phyloP scores from a whole-genome alignment of 2,329 filamentous ascomycete species.

The Aurifilum marmelostoma region DNA sequence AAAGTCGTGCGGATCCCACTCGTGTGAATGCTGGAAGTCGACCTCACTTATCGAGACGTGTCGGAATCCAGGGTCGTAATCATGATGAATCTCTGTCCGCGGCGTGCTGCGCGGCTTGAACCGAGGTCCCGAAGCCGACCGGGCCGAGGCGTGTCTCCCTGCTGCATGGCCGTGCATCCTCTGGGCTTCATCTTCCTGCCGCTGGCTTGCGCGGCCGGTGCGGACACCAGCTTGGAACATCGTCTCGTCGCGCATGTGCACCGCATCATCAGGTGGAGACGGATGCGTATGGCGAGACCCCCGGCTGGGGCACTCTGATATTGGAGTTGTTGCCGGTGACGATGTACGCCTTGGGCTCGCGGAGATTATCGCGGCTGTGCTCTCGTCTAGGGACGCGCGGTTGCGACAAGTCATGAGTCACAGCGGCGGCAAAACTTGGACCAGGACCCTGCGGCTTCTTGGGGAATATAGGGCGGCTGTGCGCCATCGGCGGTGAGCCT shows the following conservation, averaged over 20 bases:
- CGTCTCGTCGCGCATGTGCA: neutral
- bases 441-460: neutral
- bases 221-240: neutral
- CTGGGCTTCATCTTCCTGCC: neutral
- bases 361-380: conserved; percentile 1
- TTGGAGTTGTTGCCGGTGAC: neutral
- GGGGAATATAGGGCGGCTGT: neutral
- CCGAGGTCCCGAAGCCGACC: neutral
- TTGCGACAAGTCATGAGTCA: neutral
- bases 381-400: neutral
- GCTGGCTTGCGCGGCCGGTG: neutral
- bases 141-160: neutral
- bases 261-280: neutral
- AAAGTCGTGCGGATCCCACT: conserved; percentile 4
- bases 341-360: conserved; percentile 5
- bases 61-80: conserved; percentile 1
- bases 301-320: neutral
- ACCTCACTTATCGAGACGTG: conserved; percentile 25
- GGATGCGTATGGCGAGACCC: neutral
- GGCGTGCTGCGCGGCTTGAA: conserved; percentile 1
- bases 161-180: neutral
- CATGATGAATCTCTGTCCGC: conserved; percentile 4
- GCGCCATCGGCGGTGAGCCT: neutral
- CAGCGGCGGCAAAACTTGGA: neutral
- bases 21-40: conserved; percentile 14